These are phyloP conservation scores for Plectosphaerella plurivora DNA, from an alignment of 2,329 filamentous ascomycete species.

Conservation along the genomic window DNA sequence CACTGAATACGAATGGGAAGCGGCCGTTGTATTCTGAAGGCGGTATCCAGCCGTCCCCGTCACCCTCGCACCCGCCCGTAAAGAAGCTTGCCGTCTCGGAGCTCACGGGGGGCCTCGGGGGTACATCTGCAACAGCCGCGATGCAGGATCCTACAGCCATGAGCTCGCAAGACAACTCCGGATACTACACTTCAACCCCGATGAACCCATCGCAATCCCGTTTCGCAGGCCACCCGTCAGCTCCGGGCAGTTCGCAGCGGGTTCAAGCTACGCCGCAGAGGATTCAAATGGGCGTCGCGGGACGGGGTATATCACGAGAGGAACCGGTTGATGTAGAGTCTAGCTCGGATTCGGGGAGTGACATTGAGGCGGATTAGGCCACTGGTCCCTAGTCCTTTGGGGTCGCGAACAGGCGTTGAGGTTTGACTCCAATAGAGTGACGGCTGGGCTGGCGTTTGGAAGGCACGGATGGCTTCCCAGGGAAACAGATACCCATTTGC, in stretches of 20 bases:
- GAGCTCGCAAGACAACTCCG: conserved; percentile 14
- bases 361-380: not conserved
- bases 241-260: not conserved
- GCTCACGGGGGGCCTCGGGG: conserved; percentile 30
- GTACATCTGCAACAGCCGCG: conserved; percentile 29
- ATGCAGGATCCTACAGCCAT: conserved; percentile 28
- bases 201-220: not conserved
- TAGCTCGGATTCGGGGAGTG: conserved; percentile 1
- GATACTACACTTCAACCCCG: conserved; percentile 5
- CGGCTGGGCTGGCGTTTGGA: too few relatives aligned
- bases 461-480: too few relatives aligned
- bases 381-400: too few relatives aligned
- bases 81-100: conserved; percentile 23
- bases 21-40: too few relatives aligned
- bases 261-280: not conserved
- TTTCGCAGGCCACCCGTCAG: not conserved
- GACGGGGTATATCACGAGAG: not conserved
- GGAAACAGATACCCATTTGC: too few relatives aligned
- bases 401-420: too few relatives aligned
- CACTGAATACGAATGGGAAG: too few relatives aligned
- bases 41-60: not conserved
- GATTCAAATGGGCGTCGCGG: conserved; percentile 18
- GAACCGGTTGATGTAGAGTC: conserved; percentile 1
- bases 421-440: too few relatives aligned
- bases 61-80: not conserved